Evolutionary conservation across 2,329 filamentous ascomycete genomes (phyloP), one percentile per base, ranked within the genome.

Genomic region (Penicillium crustosum): DNA sequence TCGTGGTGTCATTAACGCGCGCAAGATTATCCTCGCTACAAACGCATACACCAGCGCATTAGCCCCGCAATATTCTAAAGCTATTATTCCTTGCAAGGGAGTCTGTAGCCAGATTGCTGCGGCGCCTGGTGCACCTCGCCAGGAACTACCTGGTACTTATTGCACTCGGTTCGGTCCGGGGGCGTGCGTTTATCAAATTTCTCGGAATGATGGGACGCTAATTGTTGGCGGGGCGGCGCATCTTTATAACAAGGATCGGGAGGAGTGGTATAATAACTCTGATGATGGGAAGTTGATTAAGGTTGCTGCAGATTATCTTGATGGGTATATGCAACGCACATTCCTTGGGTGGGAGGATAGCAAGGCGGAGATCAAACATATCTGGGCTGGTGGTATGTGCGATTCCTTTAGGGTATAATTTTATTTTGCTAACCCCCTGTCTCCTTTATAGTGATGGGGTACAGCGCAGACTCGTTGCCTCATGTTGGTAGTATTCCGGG

Each of bases 11-110:
- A 81, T 95, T 53, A 72, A 72, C 0, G 81, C 90, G 0, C 74
- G 77, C 4, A 82, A 85, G 31, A 84, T 95, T 15, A 81, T 96
- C 15, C 82, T 96, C n/a, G 89, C 90, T 4, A 93, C 90, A 0
- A 96, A 96, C 67, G 92, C 81, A 3, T 94, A 95, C 71, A 92
- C 90, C 0, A 89, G 89, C 2, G 83, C 87, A 57, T 80, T 96
- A 2, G 76, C 94, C 1, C 90, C 90, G 0, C 70, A 78, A 35
- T 88, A 94, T 64, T 78, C 83, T 1, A 84, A 87, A 59, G 79
- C 92, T 6, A 88, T 96, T 57, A 85, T 91, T 2, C 92, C 93
- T 0, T 86, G 89, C 15, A 82, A 89, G 17, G 91, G 90, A 0
- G 64, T 75, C 9, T 74, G 73, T 55, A 70, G 68, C 1, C 72